Evolutionary conservation across 768 basidiomycete species (phyloP).

Genomic region (Tylopilus sp.): DNA sequence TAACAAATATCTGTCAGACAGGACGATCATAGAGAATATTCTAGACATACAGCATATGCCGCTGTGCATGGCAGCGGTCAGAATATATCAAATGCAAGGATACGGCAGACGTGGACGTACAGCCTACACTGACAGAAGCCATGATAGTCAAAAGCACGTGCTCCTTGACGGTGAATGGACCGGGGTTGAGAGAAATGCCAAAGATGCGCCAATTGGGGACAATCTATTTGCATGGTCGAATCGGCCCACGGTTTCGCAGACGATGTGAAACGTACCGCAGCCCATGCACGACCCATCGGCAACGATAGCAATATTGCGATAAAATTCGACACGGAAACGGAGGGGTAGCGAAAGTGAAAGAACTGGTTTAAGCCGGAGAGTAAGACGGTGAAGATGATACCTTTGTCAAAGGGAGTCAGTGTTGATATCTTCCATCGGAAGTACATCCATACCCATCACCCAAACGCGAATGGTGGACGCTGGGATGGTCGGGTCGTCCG

Average conservation of each 20-base stretch:
- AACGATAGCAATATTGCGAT: conserved; percentile 72
- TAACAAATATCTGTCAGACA: neutral
- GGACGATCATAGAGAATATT: neutral
- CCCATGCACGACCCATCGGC: conserved; percentile 66
- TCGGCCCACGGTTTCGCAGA: neutral
- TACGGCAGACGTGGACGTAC: conserved; percentile 16
- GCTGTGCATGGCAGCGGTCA: conserved; percentile 20
- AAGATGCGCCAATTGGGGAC: conserved; percentile 52
- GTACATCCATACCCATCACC: conserved; percentile 41
- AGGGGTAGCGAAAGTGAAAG: conserved; percentile 70
- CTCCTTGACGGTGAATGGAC: conserved; percentile 75
- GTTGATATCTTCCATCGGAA: fast-evolving
- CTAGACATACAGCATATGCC: conserved; percentile 43
- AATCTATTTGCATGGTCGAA: conserved; percentile 25
- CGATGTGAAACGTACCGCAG: conserved; percentile 28
- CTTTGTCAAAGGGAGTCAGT: conserved; percentile 8
- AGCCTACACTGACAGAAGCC: conserved; percentile 43
- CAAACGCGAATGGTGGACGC: conserved; percentile 56
- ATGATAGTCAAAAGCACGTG: conserved; percentile 69
- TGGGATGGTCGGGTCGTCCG: conserved; percentile 66
- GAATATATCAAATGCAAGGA: neutral
- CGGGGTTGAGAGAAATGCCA: conserved; percentile 65
- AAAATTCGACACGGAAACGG: conserved; percentile 39
- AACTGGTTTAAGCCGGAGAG: conserved; percentile 77
- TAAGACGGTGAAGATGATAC: conserved; percentile 50